Base-by-base conservation (phyloP, 495 filamentous ascomycete genomes). In the Tuber melanosporum region DNA sequence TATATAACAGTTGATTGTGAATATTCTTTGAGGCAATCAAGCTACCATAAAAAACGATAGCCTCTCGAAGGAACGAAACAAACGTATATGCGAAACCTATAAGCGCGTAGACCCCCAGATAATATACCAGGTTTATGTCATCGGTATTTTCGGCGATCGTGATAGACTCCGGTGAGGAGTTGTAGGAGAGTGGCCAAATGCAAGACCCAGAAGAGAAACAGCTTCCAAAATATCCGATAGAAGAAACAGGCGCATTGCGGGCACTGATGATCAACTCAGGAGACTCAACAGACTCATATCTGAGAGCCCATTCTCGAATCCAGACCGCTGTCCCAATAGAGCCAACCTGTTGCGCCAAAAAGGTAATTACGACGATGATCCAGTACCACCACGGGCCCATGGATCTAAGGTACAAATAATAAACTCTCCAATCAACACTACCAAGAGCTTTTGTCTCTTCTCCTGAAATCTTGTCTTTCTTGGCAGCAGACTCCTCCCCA, bases 351-450 rank as follows among this genome's bases (percentile, higher is more conserved):
- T 97, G 93, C 70, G 91, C 85, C 20, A 86, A 88, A 82, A 99
- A 98, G 66, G 93, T 89, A 0, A 89, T 71, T 36, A 90, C 83
- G 36, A 94, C 92, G 71, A 90, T 81, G 70, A 91, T 82, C 96
- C 96, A 99, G 83, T 94, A 99, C 87, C 92, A 93, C 94, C 94
- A 97, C 8, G 89, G 87, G 14, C 96, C 96, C 96, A 98, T 98
- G 70, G 94, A 88, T 36, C 83, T 83, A 32, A 99, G 87, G 84
- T 98, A 99, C 82, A 97, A 90, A 46, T 87, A 86, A 81, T 98
- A 90, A 71, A 97, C 93, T 42, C 87, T 86, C 88, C 92, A 91
- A 83, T 97, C 93, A 80, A 99, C 93, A 49, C 94, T 90, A 47
- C 95, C 95, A 71, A 87, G 88, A 22, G 92, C 90, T 84, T 96